Conservation (phyloP, 192 early-diverging fungal species). For the Backusella mclennaniae region DNA sequence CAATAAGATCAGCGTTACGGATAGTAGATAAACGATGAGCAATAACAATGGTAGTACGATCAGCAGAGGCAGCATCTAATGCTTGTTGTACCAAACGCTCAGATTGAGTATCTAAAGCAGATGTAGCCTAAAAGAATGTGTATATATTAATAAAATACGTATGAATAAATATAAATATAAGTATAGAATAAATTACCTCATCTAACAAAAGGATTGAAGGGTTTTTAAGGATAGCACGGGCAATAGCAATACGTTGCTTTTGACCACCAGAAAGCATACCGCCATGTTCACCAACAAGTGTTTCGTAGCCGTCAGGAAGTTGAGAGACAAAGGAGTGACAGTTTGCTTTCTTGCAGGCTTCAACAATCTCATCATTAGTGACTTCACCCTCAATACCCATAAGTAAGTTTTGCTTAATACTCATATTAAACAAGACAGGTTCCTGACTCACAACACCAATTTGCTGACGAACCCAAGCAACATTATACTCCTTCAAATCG, state of each 20-base stretch:
- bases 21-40: conserved; percentile 92
- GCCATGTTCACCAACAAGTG: conserved; percentile 78
- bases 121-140: conserved; percentile 54
- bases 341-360: conserved; percentile 69
- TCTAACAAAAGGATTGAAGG: conserved; percentile 83
- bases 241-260: conserved; percentile 97
- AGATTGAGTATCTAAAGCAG: conserved; percentile 79
- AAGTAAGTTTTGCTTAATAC: conserved; percentile 80
- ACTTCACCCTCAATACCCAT: conserved; percentile 59
- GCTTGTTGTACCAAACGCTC: conserved; percentile 83
- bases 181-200: conserved; percentile 43
- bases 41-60: conserved; percentile 89
- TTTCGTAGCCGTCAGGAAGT: conserved; percentile 81
- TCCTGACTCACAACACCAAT: conserved; percentile 93
- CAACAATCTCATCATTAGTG: conserved; percentile 70
- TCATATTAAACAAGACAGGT: conserved; percentile 80
- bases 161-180: background rate
- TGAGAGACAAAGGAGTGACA: conserved; percentile 82
- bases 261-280: conserved; percentile 84
- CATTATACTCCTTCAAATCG: conserved; percentile 73
- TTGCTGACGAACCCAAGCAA: conserved; percentile 78
- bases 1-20: conserved; percentile 80
- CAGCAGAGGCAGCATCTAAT: conserved; percentile 68
- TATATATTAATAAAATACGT: too few relatives aligned
- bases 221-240: conserved; percentile 86